A percentile compares a stretch with the other conserved stretches of the same genome.
These are phyloP conservation scores for Globisporangium iwayamae DNA, from an alignment of 352 stramenopile genomes.

Conservation along the genomic window DNA sequence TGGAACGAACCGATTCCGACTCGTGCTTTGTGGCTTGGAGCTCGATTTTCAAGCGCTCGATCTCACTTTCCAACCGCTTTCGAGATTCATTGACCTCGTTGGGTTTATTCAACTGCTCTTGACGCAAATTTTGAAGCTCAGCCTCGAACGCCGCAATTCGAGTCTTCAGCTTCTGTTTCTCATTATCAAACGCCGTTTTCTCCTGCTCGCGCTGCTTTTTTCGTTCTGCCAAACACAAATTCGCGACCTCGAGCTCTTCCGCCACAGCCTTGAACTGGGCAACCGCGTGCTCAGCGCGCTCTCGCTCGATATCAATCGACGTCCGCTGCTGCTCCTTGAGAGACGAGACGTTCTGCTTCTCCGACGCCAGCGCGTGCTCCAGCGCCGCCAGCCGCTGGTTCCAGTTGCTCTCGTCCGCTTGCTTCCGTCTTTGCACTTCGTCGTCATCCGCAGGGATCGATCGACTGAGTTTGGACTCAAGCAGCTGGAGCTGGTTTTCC, in stretches of 20 bases:
- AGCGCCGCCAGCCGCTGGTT: conserved; percentile 49
- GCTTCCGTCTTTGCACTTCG: conserved; percentile 30
- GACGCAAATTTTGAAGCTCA: not conserved
- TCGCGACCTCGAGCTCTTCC: conserved; percentile 62
- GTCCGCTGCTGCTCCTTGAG: conserved; percentile 38
- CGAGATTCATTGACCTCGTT: not conserved
- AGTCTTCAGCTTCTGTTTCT: conserved; percentile 24
- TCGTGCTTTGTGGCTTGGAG: conserved; percentile 7
- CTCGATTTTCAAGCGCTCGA: not conserved
- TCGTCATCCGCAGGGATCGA: conserved; percentile 53
- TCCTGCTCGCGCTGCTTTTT: conserved; percentile 60
- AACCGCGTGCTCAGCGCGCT: conserved; percentile 41
- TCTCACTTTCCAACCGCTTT: not conserved
- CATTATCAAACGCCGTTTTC: conserved; percentile 18
- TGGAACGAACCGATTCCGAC: not conserved
- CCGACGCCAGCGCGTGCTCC: conserved; percentile 46
- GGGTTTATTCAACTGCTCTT: not conserved
- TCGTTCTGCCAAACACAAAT: conserved; percentile 65
- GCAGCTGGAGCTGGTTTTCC: conserved; percentile 35
- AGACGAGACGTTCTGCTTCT: conserved; percentile 34
- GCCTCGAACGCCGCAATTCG: conserved; percentile 18
- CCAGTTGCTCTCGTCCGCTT: conserved; percentile 57
- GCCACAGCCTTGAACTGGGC: conserved; percentile 34
- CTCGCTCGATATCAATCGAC: conserved; percentile 33
- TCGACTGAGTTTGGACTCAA: conserved; percentile 48